phyloP scores from a whole-genome alignment of 495 filamentous ascomycete genomes.

The Tuber brumale region DNA sequence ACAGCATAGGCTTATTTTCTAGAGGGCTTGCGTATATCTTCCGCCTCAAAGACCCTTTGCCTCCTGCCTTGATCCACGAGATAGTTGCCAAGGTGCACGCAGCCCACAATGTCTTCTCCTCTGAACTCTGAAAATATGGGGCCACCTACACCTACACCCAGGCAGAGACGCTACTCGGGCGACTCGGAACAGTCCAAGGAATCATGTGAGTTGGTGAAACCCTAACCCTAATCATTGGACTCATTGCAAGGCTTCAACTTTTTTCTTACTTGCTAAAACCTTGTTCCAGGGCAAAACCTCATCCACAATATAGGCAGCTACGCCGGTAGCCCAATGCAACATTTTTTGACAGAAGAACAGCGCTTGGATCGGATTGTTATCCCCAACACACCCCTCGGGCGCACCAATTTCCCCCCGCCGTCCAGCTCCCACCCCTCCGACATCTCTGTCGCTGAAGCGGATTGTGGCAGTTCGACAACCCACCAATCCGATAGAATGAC shows the following conservation, averaged over 20 bases:
- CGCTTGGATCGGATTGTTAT: neutral
- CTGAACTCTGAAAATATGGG: neutral
- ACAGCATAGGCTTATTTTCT: neutral
- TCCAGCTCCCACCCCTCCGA: neutral
- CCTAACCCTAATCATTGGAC: neutral
- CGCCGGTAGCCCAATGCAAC: neutral
- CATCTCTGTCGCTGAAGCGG: neutral
- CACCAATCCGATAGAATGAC: neutral
- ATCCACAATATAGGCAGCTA: neutral
- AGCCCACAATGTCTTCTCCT: neutral
- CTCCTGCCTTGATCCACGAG: neutral
- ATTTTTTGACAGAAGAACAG: neutral
- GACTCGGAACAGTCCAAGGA: neutral
- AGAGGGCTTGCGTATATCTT: neutral
- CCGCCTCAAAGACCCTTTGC: neutral
- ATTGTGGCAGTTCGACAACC: neutral
- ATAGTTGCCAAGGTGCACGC: neutral
- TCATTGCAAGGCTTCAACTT: neutral
- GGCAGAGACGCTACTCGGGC: neutral
- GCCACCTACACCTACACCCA: neutral
- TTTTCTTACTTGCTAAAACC: neutral
- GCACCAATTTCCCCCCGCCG: neutral
- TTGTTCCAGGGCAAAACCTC: neutral
- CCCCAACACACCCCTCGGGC: neutral
- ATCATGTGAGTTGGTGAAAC: neutral